Percentiles rank a stretch among this genome's conserved stretches.
These are phyloP conservation scores for Talaromyces sp. DNA, from an alignment of 2,329 filamentous ascomycete species.

Conservation along the genomic window DNA sequence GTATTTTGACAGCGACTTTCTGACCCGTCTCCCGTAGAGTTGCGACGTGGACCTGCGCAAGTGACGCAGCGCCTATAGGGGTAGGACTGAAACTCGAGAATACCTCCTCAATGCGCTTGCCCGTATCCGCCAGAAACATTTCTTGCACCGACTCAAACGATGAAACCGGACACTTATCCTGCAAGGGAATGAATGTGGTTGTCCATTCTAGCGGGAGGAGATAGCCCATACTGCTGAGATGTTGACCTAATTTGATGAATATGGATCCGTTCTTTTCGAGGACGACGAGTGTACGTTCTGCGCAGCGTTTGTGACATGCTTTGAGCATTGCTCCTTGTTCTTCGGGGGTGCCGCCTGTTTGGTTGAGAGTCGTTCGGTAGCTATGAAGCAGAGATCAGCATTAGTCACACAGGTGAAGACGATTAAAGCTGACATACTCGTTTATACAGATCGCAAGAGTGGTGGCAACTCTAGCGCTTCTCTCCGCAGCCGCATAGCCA, in stretches of 20 bases:
- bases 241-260: constrained; percentile 96
- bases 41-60: constrained; percentile 92
- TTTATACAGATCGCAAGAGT: constrained; percentile 80
- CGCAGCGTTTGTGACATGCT: constrained; percentile 89
- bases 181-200: constrained; percentile 88
- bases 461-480: constrained; percentile 74
- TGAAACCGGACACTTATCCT: constrained; percentile 93
- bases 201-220: constrained; percentile 90
- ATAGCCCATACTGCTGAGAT: constrained; percentile 95
- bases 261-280: constrained; percentile 96
- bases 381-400: constrained; percentile 47
- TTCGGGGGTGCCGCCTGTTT: constrained; percentile 60
- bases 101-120: constrained; percentile 71
- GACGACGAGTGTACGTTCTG: constrained; percentile 78
- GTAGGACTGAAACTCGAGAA: constrained; percentile 79
- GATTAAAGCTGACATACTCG: constrained; percentile 62
- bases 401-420: neutral
- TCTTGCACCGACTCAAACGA: constrained; percentile 80
- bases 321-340: constrained; percentile 69
- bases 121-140: constrained; percentile 85
- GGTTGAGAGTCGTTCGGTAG: constrained; percentile 81
- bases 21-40: constrained; percentile 77
- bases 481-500: constrained; percentile 70
- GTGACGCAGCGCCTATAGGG: constrained; percentile 87
- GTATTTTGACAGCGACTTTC: constrained; percentile 92